Conservation (phyloP, 257 asterid genomes). For the Penstemon barbatus region DNA sequence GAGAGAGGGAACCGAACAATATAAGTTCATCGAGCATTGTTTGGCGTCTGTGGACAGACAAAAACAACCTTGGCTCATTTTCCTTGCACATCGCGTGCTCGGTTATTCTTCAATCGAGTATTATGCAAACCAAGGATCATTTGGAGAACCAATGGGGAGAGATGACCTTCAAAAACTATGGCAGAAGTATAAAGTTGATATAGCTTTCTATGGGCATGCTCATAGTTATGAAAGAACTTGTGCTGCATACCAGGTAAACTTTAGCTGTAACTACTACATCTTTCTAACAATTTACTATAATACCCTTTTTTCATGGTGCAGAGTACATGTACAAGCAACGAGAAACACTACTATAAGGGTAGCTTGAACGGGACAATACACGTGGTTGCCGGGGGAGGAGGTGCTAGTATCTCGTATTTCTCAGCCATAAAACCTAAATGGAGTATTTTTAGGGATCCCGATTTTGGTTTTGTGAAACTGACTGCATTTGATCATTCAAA, state of each 20-base stretch:
- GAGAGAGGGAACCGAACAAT: slow-evolving; percentile 87
- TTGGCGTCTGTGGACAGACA: slow-evolving; percentile 72
- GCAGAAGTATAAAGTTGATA: slow-evolving; percentile 87
- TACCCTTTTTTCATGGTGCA: slow-evolving; percentile 28
- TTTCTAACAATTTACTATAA: neutral
- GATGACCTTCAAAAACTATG: slow-evolving; percentile 79
- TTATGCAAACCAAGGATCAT: slow-evolving; percentile 64
- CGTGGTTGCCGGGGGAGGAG: slow-evolving; percentile 95
- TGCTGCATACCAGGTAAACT: slow-evolving; percentile 69
- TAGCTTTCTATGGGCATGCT: slow-evolving; percentile 74
- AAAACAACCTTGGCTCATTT: slow-evolving; percentile 87
- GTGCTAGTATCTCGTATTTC: slow-evolving; percentile 75
- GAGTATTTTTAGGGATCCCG: slow-evolving; percentile 73
- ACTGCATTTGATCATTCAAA: slow-evolving; percentile 85
- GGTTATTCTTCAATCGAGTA: slow-evolving; percentile 66
- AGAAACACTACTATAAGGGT: slow-evolving; percentile 61
- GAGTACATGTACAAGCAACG: slow-evolving; percentile 69
- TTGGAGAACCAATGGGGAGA: slow-evolving; percentile 88
- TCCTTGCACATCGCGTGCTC: slow-evolving; percentile 77
- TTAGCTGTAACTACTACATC: neutral
- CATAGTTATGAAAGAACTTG: slow-evolving; percentile 83
- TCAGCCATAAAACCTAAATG: slow-evolving; percentile 62
- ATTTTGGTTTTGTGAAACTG: slow-evolving; percentile 78
- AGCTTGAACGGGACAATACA: slow-evolving; percentile 86
- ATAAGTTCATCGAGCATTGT: slow-evolving; percentile 74